Conservation (phyloP, 208 protist species). For the Leishmania amazonensis region DNA sequence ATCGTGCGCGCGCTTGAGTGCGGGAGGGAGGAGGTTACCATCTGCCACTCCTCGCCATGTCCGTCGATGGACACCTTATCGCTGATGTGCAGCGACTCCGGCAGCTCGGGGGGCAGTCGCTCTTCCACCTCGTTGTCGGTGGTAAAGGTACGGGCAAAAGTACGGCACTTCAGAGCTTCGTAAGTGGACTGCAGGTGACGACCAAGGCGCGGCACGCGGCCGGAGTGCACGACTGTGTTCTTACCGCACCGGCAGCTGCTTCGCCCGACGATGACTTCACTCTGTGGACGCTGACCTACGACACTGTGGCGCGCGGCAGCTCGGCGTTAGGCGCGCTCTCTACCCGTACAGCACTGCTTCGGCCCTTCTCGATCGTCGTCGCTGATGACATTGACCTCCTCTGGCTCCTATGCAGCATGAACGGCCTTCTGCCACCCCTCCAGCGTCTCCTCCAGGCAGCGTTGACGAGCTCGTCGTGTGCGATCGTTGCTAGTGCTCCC, state of each 20-base stretch:
- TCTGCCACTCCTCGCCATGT: conserved; percentile 7
- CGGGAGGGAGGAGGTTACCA: not conserved
- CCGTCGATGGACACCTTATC: conserved; percentile 33
- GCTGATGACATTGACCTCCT: conserved; percentile 64
- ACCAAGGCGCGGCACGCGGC: not conserved
- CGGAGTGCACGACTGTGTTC: not conserved
- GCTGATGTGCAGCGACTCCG: conserved; percentile 32
- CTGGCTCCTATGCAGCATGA: conserved; percentile 43
- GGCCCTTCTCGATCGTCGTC: conserved; percentile 49
- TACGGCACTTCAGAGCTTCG: conserved; percentile 28
- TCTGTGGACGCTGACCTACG: conserved; percentile 20
- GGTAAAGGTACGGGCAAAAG: conserved; percentile 33
- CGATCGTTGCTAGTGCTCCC: conserved; percentile 46
- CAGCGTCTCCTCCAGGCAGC: conserved; percentile 30
- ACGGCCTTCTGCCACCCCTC: conserved; percentile 30
- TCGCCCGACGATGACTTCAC: not conserved
- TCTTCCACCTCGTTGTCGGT: conserved; percentile 36
- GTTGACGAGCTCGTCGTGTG: conserved; percentile 42
- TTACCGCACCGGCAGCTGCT: not conserved
- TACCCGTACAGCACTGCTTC: not conserved
- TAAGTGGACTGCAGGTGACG: conserved; percentile 6
- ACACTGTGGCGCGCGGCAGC: conserved; percentile 5
- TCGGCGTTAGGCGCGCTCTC: not conserved
- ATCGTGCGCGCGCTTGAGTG: not conserved
- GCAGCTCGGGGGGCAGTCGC: conserved; percentile 11